phyloP scores from a whole-genome alignment of 306 rosid genomes.

The Biancaea sappan region DNA sequence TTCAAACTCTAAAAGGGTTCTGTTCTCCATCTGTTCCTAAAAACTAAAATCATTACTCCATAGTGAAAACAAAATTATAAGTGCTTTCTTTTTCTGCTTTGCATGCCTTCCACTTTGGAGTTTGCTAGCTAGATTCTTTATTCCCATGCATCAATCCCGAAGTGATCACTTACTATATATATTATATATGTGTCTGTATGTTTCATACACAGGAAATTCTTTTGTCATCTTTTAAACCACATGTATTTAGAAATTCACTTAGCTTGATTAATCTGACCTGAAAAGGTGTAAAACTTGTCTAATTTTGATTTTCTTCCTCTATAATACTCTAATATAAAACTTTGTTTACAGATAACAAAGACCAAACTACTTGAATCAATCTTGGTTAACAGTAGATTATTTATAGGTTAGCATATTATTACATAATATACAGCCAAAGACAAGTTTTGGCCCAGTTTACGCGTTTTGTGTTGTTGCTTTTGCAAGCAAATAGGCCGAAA shows the following conservation, averaged over 20 bases:
- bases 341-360: too few species aligned
- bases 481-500: conserved; percentile 39
- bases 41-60: neutral
- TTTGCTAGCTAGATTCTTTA: neutral
- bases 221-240: too few species aligned
- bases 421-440: neutral
- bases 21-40: neutral
- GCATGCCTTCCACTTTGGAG: conserved; percentile 31
- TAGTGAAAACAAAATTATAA: neutral
- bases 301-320: too few species aligned
- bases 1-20: neutral
- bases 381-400: too few species aligned
- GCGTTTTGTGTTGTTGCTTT: conserved; percentile 44
- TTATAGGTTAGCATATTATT: conserved; percentile 26
- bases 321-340: too few species aligned
- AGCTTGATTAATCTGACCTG: too few species aligned
- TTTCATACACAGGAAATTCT: too few species aligned
- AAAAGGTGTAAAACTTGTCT: too few species aligned
- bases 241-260: too few species aligned
- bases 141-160: conserved; percentile 23
- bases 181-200: conserved; percentile 17
- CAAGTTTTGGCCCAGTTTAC: conserved; percentile 27
- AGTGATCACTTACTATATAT: conserved; percentile 9
- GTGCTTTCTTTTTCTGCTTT: conserved; percentile 3
- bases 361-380: too few species aligned